Conservation (phyloP, 2,329 filamentous ascomycete genomes). For the Penicillium sp. region DNA sequence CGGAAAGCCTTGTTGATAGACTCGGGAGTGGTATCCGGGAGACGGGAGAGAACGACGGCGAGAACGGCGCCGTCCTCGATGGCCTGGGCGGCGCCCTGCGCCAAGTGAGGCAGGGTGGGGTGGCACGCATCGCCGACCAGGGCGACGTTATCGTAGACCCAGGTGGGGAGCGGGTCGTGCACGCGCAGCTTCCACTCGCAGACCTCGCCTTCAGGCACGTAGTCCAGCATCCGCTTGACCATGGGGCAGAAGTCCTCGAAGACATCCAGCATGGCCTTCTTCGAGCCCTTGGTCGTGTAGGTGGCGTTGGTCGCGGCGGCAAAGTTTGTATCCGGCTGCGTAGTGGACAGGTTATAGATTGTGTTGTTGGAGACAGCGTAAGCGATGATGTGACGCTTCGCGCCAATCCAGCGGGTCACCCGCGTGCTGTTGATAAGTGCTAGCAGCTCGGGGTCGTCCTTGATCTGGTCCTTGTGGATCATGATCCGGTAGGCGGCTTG, state of each 20-base stretch:
- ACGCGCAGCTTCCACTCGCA: slow-evolving; percentile 67
- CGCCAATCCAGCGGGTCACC: slow-evolving; percentile 67
- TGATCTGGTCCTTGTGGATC: slow-evolving; percentile 49
- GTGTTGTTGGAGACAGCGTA: slow-evolving; percentile 65
- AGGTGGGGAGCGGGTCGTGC: slow-evolving; percentile 63
- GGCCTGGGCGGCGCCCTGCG: slow-evolving; percentile 65
- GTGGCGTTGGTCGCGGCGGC: slow-evolving; percentile 59
- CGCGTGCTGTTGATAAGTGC: slow-evolving; percentile 58
- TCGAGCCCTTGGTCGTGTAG: slow-evolving; percentile 65
- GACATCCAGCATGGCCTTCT: slow-evolving; percentile 60
- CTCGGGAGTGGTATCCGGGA: slow-evolving; percentile 49
- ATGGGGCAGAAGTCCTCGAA: slow-evolving; percentile 64
- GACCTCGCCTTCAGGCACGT: slow-evolving; percentile 65
- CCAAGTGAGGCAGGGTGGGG: slow-evolving; percentile 64
- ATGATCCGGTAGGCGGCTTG: slow-evolving; percentile 59
- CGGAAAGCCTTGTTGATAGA: slow-evolving; percentile 56
- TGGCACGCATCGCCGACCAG: slow-evolving; percentile 64
- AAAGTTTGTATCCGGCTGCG: slow-evolving; percentile 63
- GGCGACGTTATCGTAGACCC: slow-evolving; percentile 57
- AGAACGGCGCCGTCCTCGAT: slow-evolving; percentile 65
- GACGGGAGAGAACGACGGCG: slow-evolving; percentile 51
- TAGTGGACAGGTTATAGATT: slow-evolving; percentile 67
- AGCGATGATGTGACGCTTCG: slow-evolving; percentile 66
- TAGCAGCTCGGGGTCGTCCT: slow-evolving; percentile 54
- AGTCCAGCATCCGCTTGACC: slow-evolving; percentile 61